Evolutionary conservation across 2,329 filamentous ascomycete species (phyloP), one percentile per base, ranked within the genome.

Genomic region (Calonectria pteridis): DNA sequence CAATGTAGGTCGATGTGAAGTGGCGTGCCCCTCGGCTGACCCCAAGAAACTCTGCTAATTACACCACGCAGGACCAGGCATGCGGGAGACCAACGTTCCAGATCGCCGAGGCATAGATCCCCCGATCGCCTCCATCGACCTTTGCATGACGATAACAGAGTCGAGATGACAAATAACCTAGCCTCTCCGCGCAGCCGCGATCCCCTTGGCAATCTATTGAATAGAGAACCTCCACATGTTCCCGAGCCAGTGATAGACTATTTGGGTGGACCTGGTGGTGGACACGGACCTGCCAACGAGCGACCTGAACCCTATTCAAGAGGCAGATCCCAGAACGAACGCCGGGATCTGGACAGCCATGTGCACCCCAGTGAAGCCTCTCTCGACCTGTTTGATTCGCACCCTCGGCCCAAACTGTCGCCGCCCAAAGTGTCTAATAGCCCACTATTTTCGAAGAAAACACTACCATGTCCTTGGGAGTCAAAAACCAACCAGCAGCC

Each of bases 381-480:
- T 28, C 33, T 7, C 6, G 55, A 59, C 28, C 13, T 16, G 74
- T 82, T 86, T 59, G 84, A 84, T 9, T 87, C 85, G 50, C 81
- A 80, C 18, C n/a, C 2, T 89, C 88, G 0, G 78, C 85, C 49
- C 85, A 84, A 74, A 87, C 84, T 3, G 87, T 88, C 18, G 87
- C 88, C 31, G 78, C 81, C 14, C 84, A 78, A 62, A 75, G 77
- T 6, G 87, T 89, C 37, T 82, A 83, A 16, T 84, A 84, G 65
- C 85, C 82, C 67, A 76, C 87, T 16, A 79, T 23, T 3, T 10
- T 46, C 20, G n/a, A 46, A 46, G 20, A 46, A 46, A 46, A 46
- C 20, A 46, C n/a, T 46, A 46, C 43, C 43, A 23, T 46, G 43
- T 23, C 43, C 43, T 10, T 46, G 43, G 43, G 43, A 46, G 9